Percentiles rank a stretch among this genome's conserved stretches.
phyloP scores from a whole-genome alignment of 2,329 filamentous ascomycete species.

The Claviceps sp. region DNA sequence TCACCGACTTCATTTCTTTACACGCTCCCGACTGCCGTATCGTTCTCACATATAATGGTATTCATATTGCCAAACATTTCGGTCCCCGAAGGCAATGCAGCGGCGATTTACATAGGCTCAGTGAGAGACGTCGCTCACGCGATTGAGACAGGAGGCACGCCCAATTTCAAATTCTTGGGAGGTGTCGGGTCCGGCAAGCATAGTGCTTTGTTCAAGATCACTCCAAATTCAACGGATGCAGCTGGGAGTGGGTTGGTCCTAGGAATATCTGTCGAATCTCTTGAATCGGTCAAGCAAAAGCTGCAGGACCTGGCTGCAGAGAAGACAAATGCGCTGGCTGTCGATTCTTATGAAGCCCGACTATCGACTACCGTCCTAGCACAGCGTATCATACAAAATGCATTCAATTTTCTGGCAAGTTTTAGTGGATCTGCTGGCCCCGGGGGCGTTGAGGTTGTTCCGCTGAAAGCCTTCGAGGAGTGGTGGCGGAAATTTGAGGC shows the following conservation, averaged over 20 bases:
- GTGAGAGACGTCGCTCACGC: conserved; percentile 25
- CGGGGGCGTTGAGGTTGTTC: conserved; percentile 69
- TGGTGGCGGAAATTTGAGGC: conserved; percentile 98
- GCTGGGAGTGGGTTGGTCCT: conserved; percentile 49
- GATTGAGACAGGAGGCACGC: conserved; percentile 25
- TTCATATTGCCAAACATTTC: conserved; percentile 71
- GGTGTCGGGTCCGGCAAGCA: conserved; percentile 84
- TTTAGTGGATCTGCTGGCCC: conserved; percentile 55
- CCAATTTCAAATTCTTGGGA: conserved; percentile 72
- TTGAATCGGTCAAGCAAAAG: conserved; percentile 54
- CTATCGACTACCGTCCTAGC: conserved; percentile 67
- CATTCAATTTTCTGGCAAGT: conserved; percentile 88
- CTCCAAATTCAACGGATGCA: conserved; percentile 13
- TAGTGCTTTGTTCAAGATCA: conserved; percentile 78
- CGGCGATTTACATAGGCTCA: conserved; percentile 75
- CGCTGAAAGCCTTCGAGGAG: conserved; percentile 87
- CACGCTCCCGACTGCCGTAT: conserved; percentile 29
- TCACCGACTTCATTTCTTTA: conserved; percentile 44
- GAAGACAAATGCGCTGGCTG: conserved; percentile 11
- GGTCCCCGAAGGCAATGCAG: conserved; percentile 64
- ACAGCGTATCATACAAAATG: conserved; percentile 89
- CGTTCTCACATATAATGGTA: conserved; percentile 74
- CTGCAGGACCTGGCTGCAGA: conserved; percentile 42
- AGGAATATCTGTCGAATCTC: conserved; percentile 71
- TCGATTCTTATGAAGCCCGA: conserved; percentile 12